Evolutionary conservation across 2,329 filamentous ascomycete species (phyloP), one percentile per base, ranked within the genome.

Genomic region (Ophiostoma sp.): DNA sequence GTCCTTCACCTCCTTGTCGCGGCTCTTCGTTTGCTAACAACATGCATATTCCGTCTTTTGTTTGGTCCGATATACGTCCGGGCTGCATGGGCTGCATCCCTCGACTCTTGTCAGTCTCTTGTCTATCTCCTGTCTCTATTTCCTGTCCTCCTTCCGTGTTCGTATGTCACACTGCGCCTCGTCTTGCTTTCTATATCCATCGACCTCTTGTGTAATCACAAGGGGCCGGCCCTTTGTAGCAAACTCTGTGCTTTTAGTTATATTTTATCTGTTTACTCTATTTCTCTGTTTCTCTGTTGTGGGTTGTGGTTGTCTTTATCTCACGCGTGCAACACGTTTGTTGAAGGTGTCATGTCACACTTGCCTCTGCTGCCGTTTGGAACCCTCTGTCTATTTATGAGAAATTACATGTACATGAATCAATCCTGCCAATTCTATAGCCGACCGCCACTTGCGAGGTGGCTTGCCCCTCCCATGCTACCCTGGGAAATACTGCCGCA

Each of bases 391-490:
- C 44, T 67, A 7, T 33, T 67, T 8, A 15, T 33, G 11, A 44
- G 64, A 23, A 23, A 23, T n/a, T 1, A n/a, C 20, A 39, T 52
- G 62, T 62, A 31, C 4, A 17, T 62, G 5, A 20, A n/a, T 20
- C 5, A 7, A 7, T 20, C 8, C 20, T 48, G 20, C 44, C 44
- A 48, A 48, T 57, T 27, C 52, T 57, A 57, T 57, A 57, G 52
- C 52, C 52, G n/a, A 23, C 48, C 65, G 44, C 66, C 57, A 35
- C 57, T 44, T 68, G 33, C 33, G 57, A 68, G 69, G 69, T 70
- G 69, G 67, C 69, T 66, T 66, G 67, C 65, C 27, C 39, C 62
- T 65, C 35, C 17, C 35, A 39, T 65, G 15, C 39, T n/a, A 39
- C 39, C 39, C n/a, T 23, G 39, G 57, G 6, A 33, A 62, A 10